Evolutionary conservation across 1,284 basidiomycete species (phyloP).

Genomic region (Irpex rosettiformis): DNA sequence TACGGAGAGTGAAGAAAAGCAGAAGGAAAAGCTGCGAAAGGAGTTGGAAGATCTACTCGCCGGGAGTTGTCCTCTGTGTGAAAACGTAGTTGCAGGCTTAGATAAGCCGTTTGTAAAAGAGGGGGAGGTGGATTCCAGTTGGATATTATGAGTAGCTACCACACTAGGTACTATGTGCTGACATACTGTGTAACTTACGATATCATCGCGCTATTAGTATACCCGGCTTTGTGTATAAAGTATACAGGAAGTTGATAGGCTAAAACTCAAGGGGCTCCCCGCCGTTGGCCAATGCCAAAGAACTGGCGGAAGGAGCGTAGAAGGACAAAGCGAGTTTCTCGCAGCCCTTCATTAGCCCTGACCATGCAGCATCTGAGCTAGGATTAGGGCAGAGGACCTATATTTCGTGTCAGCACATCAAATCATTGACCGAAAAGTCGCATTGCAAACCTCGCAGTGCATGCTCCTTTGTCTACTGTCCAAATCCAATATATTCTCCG

Average conservation of each 20-base stretch:
- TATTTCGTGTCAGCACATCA: neutral
- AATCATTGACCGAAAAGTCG: neutral
- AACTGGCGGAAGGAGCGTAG: slow-evolving; percentile 18
- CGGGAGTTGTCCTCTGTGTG: slow-evolving; percentile 87
- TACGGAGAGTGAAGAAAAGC: slow-evolving; percentile 54
- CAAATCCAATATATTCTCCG: slow-evolving; percentile 42
- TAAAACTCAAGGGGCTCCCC: neutral
- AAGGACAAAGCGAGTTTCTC: slow-evolving; percentile 39
- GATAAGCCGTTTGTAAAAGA: slow-evolving; percentile 84
- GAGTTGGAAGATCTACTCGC: slow-evolving; percentile 89
- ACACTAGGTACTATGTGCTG: neutral
- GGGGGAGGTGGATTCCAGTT: slow-evolving; percentile 79
- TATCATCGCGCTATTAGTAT: neutral
- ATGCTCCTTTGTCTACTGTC: slow-evolving; percentile 52
- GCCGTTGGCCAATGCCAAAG: neutral
- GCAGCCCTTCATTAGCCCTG: slow-evolving; percentile 48
- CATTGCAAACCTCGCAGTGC: slow-evolving; percentile 46
- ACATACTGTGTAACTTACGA: neutral
- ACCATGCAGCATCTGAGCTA: slow-evolving; percentile 43
- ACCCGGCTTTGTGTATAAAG: neutral
- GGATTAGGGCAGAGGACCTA: slow-evolving; percentile 47
- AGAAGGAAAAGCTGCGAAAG: slow-evolving; percentile 63
- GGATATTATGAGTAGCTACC: slow-evolving; percentile 55
- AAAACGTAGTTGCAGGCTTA: slow-evolving; percentile 79
- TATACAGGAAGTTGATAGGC: too few species aligned